phyloP scores from a whole-genome alignment of 2,329 filamentous ascomycete species.

The Pseudogymnoascus sp. region DNA sequence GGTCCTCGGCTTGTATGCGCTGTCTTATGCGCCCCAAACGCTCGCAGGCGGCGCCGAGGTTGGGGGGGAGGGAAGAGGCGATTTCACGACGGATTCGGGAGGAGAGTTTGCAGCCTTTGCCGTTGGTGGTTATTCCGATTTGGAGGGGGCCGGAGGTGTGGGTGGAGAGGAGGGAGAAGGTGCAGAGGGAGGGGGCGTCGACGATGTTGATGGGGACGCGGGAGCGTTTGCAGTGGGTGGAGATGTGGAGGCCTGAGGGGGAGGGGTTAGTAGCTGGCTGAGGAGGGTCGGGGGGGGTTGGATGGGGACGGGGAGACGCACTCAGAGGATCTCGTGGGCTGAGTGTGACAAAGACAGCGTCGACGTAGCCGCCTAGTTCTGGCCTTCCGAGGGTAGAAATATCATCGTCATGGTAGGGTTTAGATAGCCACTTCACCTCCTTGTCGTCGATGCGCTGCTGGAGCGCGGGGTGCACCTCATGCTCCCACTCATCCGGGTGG shows the following conservation, averaged over 20 bases:
- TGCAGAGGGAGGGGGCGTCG: constrained; percentile 77
- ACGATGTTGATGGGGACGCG: constrained; percentile 90
- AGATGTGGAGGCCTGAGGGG: constrained; percentile 53
- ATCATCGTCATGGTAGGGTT: constrained; percentile 61
- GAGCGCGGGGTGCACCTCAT: constrained; percentile 47
- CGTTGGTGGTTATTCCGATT: constrained; percentile 91
- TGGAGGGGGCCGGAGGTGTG: constrained; percentile 86
- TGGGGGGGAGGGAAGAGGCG: constrained; percentile 63
- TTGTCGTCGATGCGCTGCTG: constrained; percentile 58
- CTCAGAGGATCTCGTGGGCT: constrained; percentile 38
- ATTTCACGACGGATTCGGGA: constrained; percentile 84
- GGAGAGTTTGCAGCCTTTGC: constrained; percentile 86
- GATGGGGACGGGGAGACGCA: constrained; percentile 18
- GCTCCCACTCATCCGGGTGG: constrained; percentile 43
- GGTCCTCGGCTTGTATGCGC: constrained; percentile 67
- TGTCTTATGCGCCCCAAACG: constrained; percentile 65
- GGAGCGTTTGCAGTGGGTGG: constrained; percentile 63
- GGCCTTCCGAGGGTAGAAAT: constrained; percentile 68
- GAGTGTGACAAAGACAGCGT: constrained; percentile 82
- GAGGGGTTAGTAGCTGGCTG: constrained; percentile 9
- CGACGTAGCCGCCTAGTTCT: constrained; percentile 70
- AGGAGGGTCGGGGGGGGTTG: not conserved
- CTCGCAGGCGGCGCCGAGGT: constrained; percentile 68
- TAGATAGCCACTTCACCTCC: constrained; percentile 56
- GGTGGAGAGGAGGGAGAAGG: constrained; percentile 81